A percentile compares a stretch with the other conserved stretches of the same genome.
These are phyloP conservation scores for Pseudognaphalium luteoalbum DNA, from an alignment of 129 eudicot genomes.

Conservation along the genomic window DNA sequence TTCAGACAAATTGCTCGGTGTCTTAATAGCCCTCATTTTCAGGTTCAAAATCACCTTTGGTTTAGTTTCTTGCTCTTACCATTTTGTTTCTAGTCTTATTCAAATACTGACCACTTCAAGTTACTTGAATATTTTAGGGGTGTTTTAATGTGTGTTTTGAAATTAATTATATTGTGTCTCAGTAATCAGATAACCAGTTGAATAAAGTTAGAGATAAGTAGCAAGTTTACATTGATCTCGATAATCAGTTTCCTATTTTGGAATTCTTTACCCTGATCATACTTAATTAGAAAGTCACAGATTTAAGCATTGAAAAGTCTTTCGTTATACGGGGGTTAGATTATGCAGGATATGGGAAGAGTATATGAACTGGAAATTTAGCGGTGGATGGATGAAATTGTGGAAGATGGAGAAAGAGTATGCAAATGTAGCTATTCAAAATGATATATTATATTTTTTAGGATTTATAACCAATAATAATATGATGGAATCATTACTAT, in stretches of 20 bases:
- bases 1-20: constrained; percentile 76
- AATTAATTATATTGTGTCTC: not conserved
- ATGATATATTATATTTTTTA: not conserved
- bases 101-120: not conserved
- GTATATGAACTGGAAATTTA: not conserved
- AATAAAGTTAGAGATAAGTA: not conserved
- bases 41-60: constrained; percentile 42
- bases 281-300: not conserved
- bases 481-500: not conserved
- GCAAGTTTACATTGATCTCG: not conserved
- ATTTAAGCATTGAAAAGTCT: not conserved
- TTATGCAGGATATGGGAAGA: not conserved
- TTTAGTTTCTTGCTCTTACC: constrained; percentile 3
- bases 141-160: not conserved
- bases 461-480: not conserved
- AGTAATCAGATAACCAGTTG: not conserved
- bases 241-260: not conserved
- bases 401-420: not conserved
- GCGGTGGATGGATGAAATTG: not conserved
- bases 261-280: not conserved
- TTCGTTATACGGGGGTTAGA: not conserved
- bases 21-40: constrained; percentile 82
- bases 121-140: not conserved
- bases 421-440: not conserved
- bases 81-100: not conserved